phyloP scores from a whole-genome alignment of 345 rosid genomes.

The Camelina neglecta region DNA sequence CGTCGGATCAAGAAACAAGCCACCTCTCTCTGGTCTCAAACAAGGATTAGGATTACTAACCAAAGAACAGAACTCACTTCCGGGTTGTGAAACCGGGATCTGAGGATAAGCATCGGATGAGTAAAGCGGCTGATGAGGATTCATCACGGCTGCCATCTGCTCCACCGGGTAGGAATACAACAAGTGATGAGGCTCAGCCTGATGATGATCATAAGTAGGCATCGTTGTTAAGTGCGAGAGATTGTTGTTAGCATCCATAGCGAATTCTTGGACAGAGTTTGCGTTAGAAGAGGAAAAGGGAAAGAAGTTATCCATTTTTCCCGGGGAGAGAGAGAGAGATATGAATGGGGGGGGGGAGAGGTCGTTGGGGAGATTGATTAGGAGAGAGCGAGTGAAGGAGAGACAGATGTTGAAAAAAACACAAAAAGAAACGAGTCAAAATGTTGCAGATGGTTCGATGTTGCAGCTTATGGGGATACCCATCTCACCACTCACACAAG shows the following conservation, averaged over 20 bases:
- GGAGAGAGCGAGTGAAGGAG: slow-evolving; percentile 36
- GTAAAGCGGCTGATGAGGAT: slow-evolving; percentile 19
- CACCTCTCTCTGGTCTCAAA: slow-evolving; percentile 42
- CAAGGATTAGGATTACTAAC: slow-evolving; percentile 23
- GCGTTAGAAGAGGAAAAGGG: slow-evolving; percentile 37
- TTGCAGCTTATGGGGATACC: slow-evolving; percentile 42
- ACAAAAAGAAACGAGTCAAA: slow-evolving; percentile 41
- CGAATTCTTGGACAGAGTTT: slow-evolving; percentile 36
- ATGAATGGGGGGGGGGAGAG: slow-evolving; percentile 15
- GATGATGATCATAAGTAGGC: slow-evolving; percentile 22
- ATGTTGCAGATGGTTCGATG: slow-evolving; percentile 44
- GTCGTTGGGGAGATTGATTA: slow-evolving; percentile 29
- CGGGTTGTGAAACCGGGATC: slow-evolving; percentile 25
- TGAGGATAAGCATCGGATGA: slow-evolving; percentile 32
- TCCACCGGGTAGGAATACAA: slow-evolving; percentile 24
- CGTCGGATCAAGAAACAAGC: slow-evolving; percentile 47
- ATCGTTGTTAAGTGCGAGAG: slow-evolving; percentile 6
- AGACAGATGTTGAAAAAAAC: slow-evolving; percentile 43
- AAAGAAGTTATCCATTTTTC: slow-evolving; percentile 42
- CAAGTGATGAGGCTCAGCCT: slow-evolving; percentile 18
- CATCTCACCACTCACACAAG: slow-evolving; percentile 41
- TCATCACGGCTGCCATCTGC: slow-evolving; percentile 13
- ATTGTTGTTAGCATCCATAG: slow-evolving; percentile 34
- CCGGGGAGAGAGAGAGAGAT: slow-evolving; percentile 29
- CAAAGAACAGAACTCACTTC: slow-evolving; percentile 24